Base-by-base conservation (phyloP, 495 filamentous ascomycete species). In the Xylaria venustula region DNA sequence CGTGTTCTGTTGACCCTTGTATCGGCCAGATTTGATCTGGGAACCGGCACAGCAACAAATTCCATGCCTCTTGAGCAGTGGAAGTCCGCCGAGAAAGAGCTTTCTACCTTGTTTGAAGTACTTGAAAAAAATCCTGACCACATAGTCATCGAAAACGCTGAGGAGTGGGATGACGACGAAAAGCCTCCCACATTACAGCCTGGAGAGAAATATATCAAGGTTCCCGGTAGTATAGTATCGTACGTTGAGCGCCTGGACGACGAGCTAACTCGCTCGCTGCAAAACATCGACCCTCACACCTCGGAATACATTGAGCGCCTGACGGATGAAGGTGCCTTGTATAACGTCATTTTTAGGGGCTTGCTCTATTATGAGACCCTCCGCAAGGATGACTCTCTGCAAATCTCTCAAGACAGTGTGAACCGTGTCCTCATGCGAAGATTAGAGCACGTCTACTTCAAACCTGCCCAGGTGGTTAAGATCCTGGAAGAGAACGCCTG, bases 111-210 rank as follows among this genome's bases (percentile, higher is more conserved):
- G 19, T 82, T 99, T 48, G 79, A 85, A 47, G 85, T 91, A 12
- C 87, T 99, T 47, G 92, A 96, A 72, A 72, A 79, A 37, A 88
- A 91, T 73, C 80, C 77, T 57, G 85, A 92, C 62, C 86, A 92
- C 65, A 80, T 98, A 53, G 88, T 98, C 42, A 80, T 93, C 54
- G 94, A 98, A 75, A 85, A 82, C 62, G 94, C 93, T 15, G 94
- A 99, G 63, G 95, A 99, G 71, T 98, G 94, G 94, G 94, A 99
- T 67, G 95, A 99, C 73, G 94, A 98, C 65, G 95, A 98, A 63
- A 97, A 95, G 77, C 85, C 85, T 28, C 94, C 94, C 19, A 81
- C 81, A 34, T 78, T 91, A 65, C 83, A 79, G 15, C 67, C 79
- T 8, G 91, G 87, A 60, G 87, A 96, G 75, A 87, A 85, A 58